Evolutionary conservation across 257 asterid genomes (phyloP), one percentile per base, ranked within the genome.

Genomic region (Oldenlandia corymbosa): DNA sequence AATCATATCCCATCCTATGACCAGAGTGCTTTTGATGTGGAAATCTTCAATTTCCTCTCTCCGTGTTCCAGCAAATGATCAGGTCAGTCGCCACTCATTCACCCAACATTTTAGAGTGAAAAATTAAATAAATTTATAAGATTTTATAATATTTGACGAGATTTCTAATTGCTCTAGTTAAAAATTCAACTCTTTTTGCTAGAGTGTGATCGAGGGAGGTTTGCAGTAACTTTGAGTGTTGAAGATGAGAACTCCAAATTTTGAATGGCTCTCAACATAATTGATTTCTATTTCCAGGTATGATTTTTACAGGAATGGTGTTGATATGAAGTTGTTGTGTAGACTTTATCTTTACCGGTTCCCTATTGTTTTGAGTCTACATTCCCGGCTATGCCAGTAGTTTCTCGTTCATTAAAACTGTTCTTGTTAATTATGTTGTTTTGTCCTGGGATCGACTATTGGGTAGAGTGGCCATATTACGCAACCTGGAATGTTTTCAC

Each of bases 21-120:
- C 23, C 81, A 84, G 94, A 75, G 77, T 67, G 94, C 94, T 21
- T 82, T 85, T 67, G 85, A 85, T 0, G 76, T 79, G 91, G 95
- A 60, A 88, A 88, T 75, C 82, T 88, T 42, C 78, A 81, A 51
- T 85, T 88, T 68, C 49, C 94, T 5, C 60, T 81, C 53, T 74
- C 95, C 46, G 81, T 88, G 68, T 94, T 88, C 72, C 91, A 83
- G 71, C 94, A 88, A 79, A 88, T 88, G 95, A 82, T 88, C 80
- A 87, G 95, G 95, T 84, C 51, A 30, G 68, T 48, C 18, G 23
- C n/a, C n/a, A 1, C 56, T 49, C 55, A 1, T 49, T 49, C 55
- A 42, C n/a, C n/a, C n/a, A n/a, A n/a, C n/a, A n/a, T n/a, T n/a
- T n/a, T n/a, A n/a, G n/a, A n/a, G n/a, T n/a, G n/a, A n/a, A n/a